Evolutionary conservation across 2,329 filamentous ascomycete species (phyloP).

Genomic region (Sarocladium kiliense): DNA sequence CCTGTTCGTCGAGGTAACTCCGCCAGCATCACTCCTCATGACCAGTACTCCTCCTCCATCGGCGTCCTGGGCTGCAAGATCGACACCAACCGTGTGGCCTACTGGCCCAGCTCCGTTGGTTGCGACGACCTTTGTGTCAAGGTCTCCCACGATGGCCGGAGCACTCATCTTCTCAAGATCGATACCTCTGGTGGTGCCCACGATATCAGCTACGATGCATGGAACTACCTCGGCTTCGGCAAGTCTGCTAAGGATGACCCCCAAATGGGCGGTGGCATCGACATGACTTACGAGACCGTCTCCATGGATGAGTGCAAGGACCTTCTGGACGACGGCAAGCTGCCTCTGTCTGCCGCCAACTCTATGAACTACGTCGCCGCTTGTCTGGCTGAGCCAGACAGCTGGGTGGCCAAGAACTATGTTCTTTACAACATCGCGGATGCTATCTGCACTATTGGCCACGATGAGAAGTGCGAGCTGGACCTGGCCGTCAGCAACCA

Average conservation of each 20-base stretch:
- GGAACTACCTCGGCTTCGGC: constrained; percentile 52
- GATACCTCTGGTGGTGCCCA: constrained; percentile 51
- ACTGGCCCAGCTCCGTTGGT: constrained; percentile 49
- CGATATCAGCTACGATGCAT: constrained; percentile 58
- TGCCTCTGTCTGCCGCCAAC: constrained; percentile 51
- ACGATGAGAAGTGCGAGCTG: constrained; percentile 45
- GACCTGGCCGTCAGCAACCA: constrained; percentile 45
- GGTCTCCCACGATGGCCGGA: constrained; percentile 42
- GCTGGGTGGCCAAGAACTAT: constrained; percentile 48
- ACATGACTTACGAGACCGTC: constrained; percentile 46
- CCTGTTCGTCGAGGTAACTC: constrained; percentile 12
- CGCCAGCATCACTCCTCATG: constrained; percentile 38
- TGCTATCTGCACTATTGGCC: constrained; percentile 41
- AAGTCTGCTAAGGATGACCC: constrained; percentile 40
- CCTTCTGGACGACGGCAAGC: constrained; percentile 44
- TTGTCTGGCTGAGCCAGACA: constrained; percentile 39
- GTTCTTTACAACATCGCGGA: constrained; percentile 50
- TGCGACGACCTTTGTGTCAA: constrained; percentile 54
- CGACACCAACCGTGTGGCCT: constrained; percentile 55
- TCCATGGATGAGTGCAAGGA: constrained; percentile 41
- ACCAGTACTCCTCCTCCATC: constrained; percentile 49
- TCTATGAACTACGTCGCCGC: constrained; percentile 48
- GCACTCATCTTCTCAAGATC: constrained; percentile 52
- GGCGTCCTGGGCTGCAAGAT: constrained; percentile 57
- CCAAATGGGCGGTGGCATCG: constrained; percentile 41